A percentile compares a stretch with the other conserved stretches of the same genome.
Conservation (phyloP, 2,329 filamentous ascomycete genomes). For the Coniochaeta sp. region DNA sequence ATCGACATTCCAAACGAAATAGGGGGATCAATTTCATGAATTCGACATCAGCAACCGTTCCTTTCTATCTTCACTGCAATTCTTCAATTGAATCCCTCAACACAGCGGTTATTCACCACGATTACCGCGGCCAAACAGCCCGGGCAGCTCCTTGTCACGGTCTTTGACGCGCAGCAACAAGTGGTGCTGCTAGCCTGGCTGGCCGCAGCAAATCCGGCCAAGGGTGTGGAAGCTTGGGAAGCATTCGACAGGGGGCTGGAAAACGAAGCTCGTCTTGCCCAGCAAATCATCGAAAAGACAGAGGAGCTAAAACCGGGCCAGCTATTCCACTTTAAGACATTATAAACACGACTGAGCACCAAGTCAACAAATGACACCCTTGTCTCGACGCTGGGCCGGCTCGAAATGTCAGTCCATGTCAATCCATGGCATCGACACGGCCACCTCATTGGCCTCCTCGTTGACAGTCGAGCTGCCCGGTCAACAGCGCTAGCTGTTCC, state of each 20-base stretch:
- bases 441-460: slow-evolving; percentile 1
- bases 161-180: neutral
- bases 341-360: slow-evolving; percentile 6
- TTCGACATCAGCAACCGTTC: too few species aligned
- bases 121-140: too few species aligned
- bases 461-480: neutral
- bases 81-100: too few species aligned
- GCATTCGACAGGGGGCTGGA: neutral
- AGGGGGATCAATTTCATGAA: neutral
- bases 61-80: too few species aligned
- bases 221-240: neutral
- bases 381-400: neutral
- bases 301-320: slow-evolving; percentile 3
- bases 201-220: neutral
- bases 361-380: slow-evolving; percentile 7
- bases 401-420: too few species aligned
- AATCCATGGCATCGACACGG: neutral
- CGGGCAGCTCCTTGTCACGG: too few species aligned
- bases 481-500: slow-evolving; percentile 1
- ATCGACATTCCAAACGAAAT: neutral
- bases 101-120: too few species aligned
- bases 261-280: neutral
- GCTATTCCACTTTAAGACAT: slow-evolving; percentile 6
- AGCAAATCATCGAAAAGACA: neutral
- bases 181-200: neutral